phyloP scores from a whole-genome alignment of 1,284 basidiomycete genomes.

The Ustilago trichophora region DNA sequence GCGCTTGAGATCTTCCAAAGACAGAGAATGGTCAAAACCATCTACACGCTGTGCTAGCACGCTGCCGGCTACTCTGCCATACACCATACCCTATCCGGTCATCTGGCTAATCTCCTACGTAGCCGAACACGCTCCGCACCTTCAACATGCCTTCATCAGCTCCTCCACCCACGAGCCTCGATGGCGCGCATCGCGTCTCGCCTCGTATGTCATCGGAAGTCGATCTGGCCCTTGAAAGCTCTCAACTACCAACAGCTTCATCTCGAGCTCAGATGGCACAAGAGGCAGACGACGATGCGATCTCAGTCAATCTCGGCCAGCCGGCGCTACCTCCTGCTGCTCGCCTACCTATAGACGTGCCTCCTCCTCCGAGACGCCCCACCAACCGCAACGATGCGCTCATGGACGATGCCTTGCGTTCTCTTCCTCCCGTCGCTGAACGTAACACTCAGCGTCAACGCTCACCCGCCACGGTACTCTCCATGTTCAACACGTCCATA shows the following conservation, averaged over 20 bases:
- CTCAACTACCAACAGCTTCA: not conserved
- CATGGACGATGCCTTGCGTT: slow-evolving; percentile 47
- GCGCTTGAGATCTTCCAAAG: no score
- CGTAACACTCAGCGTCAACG: slow-evolving; percentile 19
- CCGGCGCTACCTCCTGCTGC: slow-evolving; percentile 22
- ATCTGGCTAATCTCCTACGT: no score
- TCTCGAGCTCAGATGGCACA: not conserved
- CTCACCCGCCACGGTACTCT: slow-evolving; percentile 26
- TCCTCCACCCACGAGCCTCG: slow-evolving; percentile 7
- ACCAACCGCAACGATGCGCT: slow-evolving; percentile 26
- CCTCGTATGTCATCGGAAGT: not conserved
- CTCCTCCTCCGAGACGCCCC: slow-evolving; percentile 32
- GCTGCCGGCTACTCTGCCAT: no score
- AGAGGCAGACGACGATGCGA: slow-evolving; percentile 2
- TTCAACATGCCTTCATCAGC: slow-evolving; percentile 12
- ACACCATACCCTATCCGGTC: no score
- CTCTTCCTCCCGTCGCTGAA: slow-evolving; percentile 38
- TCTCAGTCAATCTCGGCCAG: not conserved
- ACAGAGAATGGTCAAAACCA: no score
- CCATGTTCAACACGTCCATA: slow-evolving; percentile 33
- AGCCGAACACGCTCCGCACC: not conserved
- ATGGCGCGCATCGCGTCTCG: not conserved
- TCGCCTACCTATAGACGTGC: slow-evolving; percentile 20
- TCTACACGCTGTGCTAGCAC: no score
- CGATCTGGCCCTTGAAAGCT: no score